Evolutionary conservation across 2,329 filamentous ascomycete species (phyloP), one percentile per base, ranked within the genome.

Genomic region (Hypoxylon sp.): DNA sequence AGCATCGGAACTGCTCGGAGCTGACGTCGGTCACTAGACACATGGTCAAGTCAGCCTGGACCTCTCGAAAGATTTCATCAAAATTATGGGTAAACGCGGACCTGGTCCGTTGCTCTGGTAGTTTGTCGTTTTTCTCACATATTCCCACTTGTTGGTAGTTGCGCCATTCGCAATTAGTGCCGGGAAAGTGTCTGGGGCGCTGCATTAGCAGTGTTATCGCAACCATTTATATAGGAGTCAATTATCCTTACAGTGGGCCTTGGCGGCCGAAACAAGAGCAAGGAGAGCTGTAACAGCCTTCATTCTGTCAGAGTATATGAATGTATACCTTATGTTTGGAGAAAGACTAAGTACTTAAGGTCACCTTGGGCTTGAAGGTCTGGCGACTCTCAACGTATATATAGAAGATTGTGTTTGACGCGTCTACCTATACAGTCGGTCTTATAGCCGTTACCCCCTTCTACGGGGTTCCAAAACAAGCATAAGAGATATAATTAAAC

Each of bases 1-100:
- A 86, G 79, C 84, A 86, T n/a, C 82, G 82, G 77, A 86, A 84
- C 63, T 82, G 80, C 1, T 79, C 70, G 41, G 82, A 83, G 51
- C 73, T 79, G 30, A 86, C 84, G 65, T 84, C 79, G 2, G 82
- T 83, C 36, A 86, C 83, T 75, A 13, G 17, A 28, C 10, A 32
- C 19, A n/a, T 21, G 13, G 5, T 41, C 11, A 7, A n/a, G 41
- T 71, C 53, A 68, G 66, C 25, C 3, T 28, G 2, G 45, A 14
- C 41, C 56, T 25, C 51, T 25, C 9, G 21, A 51, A 4, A 38
- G 28, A 34, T 3, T 1, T 41, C 14, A 28, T 36, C 19, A 13
- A 7, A 13, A 21, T 11, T 17, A 43, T 4, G 21, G 19, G 34
- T n/a, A n/a, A 43, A 5, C 38, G 69, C 72, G 7, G 30, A 75